These are phyloP conservation scores for Plasmodium adleri DNA, from an alignment of 169 alveolate genomes.

Conservation along the genomic window DNA sequence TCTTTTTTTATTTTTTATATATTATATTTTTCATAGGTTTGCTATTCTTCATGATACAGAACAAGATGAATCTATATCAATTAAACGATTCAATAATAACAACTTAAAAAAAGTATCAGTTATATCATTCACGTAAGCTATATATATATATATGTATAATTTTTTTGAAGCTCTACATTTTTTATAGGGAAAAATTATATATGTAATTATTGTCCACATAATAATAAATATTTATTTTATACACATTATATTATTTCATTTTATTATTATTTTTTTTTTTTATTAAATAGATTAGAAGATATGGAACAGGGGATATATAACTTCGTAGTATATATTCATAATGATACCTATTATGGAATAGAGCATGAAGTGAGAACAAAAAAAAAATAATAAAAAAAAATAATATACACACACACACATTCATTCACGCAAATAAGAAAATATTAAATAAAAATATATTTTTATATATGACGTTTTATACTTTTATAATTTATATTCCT, in stretches of 20 bases:
- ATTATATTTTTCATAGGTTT: constrained; percentile 14
- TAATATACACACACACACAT: no score
- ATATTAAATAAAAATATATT: no score
- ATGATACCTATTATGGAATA: constrained; percentile 55
- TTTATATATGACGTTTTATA: no score
- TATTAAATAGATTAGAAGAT: constrained; percentile 35
- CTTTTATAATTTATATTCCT: neutral
- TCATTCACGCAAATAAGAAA: no score
- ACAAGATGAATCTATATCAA: constrained; percentile 55
- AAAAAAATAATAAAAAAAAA: neutral
- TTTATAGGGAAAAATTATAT: neutral
- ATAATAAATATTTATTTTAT: neutral
- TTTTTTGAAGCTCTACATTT: neutral
- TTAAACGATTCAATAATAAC: constrained; percentile 32
- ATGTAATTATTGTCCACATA: neutral
- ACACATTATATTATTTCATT: neutral
- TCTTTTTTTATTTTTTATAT: neutral
- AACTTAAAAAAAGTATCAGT: constrained; percentile 30
- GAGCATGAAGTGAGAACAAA: constrained; percentile 47
- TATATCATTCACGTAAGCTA: constrained; percentile 57
- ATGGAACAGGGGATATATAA: constrained; percentile 34
- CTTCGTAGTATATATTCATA: constrained; percentile 38
- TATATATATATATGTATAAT: neutral
- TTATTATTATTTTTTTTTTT: constrained; percentile 24
- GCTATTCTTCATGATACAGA: constrained; percentile 46